These are phyloP conservation scores for Geosiphon pyriformis DNA, from an alignment of 192 early-diverging fungal genomes.

Conservation along the genomic window DNA sequence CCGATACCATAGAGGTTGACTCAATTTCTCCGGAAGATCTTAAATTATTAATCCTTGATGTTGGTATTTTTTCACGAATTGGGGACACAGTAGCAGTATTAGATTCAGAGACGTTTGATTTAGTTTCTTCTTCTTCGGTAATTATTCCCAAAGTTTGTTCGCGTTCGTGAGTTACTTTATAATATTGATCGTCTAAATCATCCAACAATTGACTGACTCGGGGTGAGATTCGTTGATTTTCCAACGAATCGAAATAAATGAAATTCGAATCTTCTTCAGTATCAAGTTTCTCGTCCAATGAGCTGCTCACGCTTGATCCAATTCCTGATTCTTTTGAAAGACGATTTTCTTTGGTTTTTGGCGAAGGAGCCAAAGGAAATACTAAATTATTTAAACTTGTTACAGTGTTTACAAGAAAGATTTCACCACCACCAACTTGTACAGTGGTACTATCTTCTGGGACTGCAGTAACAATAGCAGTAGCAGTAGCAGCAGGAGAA, in stretches of 20 bases:
- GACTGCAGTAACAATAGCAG: background rate
- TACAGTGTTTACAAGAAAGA: background rate
- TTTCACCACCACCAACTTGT: background rate
- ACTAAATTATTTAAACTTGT: background rate
- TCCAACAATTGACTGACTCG: constrained; percentile 10
- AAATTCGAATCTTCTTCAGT: background rate
- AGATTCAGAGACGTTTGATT: background rate
- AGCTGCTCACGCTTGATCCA: constrained; percentile 15
- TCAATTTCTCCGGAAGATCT: background rate
- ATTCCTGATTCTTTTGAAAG: constrained; percentile 22
- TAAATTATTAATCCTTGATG: background rate
- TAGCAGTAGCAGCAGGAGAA: background rate
- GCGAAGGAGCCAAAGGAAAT: background rate
- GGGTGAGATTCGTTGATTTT: background rate
- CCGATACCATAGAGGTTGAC: background rate
- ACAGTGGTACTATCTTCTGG: background rate
- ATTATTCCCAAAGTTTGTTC: constrained; percentile 20
- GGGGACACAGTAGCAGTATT: no score
- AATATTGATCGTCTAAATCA: constrained; percentile 4
- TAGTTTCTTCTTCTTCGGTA: constrained; percentile 18
- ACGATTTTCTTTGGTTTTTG: constrained; percentile 8
- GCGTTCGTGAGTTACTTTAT: background rate
- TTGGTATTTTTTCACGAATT: no score
- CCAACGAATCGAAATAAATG: background rate
- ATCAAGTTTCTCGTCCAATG: constrained; percentile 8